A percentile compares a stretch with the other conserved stretches of the same genome.
Conservation (phyloP, 441 rosid species). For the Erysimum cheiri region DNA sequence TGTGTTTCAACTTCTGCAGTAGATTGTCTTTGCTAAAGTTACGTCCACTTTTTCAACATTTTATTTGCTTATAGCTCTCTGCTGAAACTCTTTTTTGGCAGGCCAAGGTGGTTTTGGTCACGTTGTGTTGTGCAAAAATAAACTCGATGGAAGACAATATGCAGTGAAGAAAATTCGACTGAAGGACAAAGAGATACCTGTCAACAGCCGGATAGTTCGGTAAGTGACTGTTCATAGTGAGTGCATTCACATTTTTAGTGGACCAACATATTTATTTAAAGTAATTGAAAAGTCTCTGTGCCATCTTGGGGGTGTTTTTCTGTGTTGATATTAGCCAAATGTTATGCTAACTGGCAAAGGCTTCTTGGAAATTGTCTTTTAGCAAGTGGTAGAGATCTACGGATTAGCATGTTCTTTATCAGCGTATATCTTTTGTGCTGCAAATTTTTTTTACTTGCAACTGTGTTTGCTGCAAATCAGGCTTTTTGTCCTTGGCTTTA, state of each 20-base stretch:
- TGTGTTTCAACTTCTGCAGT: constrained; percentile 23
- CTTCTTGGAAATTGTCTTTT: constrained; percentile 3
- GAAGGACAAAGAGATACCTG: constrained; percentile 83
- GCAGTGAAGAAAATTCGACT: constrained; percentile 97
- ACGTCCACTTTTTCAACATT: constrained; percentile 16
- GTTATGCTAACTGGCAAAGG: constrained; percentile 1
- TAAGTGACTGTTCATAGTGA: constrained; percentile 42
- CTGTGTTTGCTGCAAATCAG: constrained; percentile 22
- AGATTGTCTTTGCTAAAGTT: constrained; percentile 3
- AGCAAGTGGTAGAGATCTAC: constrained; percentile 9
- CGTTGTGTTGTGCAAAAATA: constrained; percentile 95
- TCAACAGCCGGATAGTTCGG: constrained; percentile 85
- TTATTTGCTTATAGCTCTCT: constrained; percentile 20
- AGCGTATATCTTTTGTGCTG: constrained; percentile 31
- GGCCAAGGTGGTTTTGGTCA: constrained; percentile 99
- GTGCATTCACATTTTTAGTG: constrained; percentile 12
- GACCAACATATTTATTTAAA: constrained; percentile 16
- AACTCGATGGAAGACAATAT: constrained; percentile 98
- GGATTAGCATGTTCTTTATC: constrained; percentile 14
- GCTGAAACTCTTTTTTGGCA: constrained; percentile 46
- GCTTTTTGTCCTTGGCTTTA: constrained; percentile 35
- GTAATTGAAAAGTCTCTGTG: constrained; percentile 9
- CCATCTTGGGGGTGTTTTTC: constrained; percentile 28
- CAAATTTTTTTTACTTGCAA: constrained; percentile 22
- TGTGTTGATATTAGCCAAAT: constrained; percentile 30